Conservation (phyloP, 768 basidiomycete species). For the Tulasnella sp. region DNA sequence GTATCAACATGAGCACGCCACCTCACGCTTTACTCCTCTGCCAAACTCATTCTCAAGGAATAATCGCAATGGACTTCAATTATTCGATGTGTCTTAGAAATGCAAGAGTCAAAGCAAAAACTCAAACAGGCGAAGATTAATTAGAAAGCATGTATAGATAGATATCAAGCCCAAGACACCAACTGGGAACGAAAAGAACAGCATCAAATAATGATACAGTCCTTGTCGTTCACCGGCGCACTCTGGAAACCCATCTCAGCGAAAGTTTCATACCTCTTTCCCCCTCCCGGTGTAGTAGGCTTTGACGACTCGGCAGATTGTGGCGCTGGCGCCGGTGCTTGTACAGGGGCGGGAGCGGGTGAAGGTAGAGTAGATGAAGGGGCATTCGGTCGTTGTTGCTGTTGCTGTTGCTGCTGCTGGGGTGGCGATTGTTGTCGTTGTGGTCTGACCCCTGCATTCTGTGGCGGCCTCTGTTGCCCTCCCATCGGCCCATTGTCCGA, state of each 20-base stretch:
- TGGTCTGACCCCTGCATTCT: background rate
- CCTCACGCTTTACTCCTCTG: too few species aligned
- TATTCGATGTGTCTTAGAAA: too few species aligned
- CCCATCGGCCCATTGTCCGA: background rate
- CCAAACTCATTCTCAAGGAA: too few species aligned
- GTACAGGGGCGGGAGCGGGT: background rate
- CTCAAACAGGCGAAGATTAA: too few species aligned
- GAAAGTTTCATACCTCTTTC: conserved; percentile 61
- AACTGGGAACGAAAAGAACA: too few species aligned
- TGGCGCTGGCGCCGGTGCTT: background rate
- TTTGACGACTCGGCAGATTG: background rate
- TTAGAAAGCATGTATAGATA: too few species aligned
- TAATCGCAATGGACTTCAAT: too few species aligned
- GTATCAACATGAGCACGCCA: too few species aligned
- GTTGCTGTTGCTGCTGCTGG: background rate
- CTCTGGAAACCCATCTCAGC: conserved; percentile 89
- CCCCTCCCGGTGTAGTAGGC: conserved; percentile 17
- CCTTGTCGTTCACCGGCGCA: conserved; percentile 65
- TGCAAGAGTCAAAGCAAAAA: too few species aligned
- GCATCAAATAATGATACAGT: conserved; percentile 74
- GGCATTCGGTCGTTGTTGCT: conserved; percentile 4
- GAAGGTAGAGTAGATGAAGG: background rate
- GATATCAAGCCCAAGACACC: too few species aligned
- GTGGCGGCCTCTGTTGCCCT: background rate
- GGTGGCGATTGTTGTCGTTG: background rate